Percentiles rank a stretch among this genome's conserved stretches.
phyloP scores from a whole-genome alignment of 192 early-diverging fungal genomes.

The Jimgerdemannia lactiflua region DNA sequence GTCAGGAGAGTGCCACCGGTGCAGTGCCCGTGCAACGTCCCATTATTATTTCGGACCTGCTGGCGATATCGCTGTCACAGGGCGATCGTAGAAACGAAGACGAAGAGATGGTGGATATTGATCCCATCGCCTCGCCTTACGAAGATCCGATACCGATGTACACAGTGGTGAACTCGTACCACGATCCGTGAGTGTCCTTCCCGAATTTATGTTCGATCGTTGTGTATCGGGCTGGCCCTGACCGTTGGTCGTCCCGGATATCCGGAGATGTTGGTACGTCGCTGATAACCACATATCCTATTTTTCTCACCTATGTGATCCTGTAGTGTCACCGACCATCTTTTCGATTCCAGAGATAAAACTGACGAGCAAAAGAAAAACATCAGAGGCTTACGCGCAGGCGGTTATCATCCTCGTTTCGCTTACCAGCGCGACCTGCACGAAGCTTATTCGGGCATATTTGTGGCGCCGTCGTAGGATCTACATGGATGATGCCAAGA shows the following conservation, averaged over 20 bases:
- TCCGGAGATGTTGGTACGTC: neutral
- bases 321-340: slow-evolving; percentile 25
- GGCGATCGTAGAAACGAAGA: slow-evolving; percentile 22
- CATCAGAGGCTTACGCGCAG: slow-evolving; percentile 17
- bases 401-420: slow-evolving; percentile 41
- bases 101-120: slow-evolving; percentile 38
- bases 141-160: slow-evolving; percentile 23
- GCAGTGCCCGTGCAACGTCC: neutral
- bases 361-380: slow-evolving; percentile 1
- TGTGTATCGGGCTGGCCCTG: too few relatives aligned
- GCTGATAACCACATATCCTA: neutral
- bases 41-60: neutral
- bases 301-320: slow-evolving; percentile 2
- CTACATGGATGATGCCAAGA: too few relatives aligned
- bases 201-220: too few relatives aligned
- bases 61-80: slow-evolving; percentile 23
- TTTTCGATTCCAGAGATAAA: slow-evolving; percentile 22
- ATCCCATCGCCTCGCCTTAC: slow-evolving; percentile 53
- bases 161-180: slow-evolving; percentile 34
- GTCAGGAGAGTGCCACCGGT: slow-evolving; percentile 25
- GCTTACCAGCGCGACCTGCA: slow-evolving; percentile 37
- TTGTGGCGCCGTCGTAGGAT: slow-evolving; percentile 13
- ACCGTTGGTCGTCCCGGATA: too few relatives aligned
- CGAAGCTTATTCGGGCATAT: slow-evolving; percentile 30
- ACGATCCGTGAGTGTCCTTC: slow-evolving; percentile 46